Base-by-base conservation (phyloP, 768 basidiomycete genomes). In the Cystoderma amianthinum region DNA sequence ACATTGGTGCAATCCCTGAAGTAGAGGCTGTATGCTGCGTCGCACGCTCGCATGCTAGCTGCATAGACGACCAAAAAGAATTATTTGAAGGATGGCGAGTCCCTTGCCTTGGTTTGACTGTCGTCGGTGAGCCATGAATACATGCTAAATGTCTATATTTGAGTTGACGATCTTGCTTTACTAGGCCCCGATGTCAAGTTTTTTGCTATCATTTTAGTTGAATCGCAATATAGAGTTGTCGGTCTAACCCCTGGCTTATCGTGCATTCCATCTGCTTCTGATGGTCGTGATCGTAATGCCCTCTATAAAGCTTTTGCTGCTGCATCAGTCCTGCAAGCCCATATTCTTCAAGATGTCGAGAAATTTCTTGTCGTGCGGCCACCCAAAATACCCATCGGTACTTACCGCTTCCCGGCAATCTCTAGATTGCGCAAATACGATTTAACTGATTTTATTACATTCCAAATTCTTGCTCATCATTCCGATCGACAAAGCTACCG, bases 211-310 rank as follows among this genome's bases (percentile, higher is more conserved):
- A 22, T 47, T 30, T 15, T 33, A 13, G n/a, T 49, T 23, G 46
- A 42, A 37, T 28, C 24, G 38, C 44, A 43, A 35, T 41, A 35
- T 22, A 40, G 42, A 17, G 28, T 45, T 43, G 41, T 47, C 15
- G 36, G 36, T 25, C 38, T 47, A 30, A 49, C 50, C 35, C 43
- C 41, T n/a, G 41, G 34, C 17, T 33, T 53, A 4, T 49, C 46
- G 5, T 49, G 45, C 39, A 39, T 43, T 37, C 7, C 18, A 25
- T 32, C 43, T 16, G 48, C 41, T 9, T 46, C 41, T 13, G 38
- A 42, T 16, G 42, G 33, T 24, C 32, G 34, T 19, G 48, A 47
- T 23, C 32, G 42, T 18, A 36, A 13, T 18, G 23, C 21, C 19
- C 38, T 47, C 25, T 41, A 39, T 36, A 24, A 12, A 13, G 45